phyloP scores from a whole-genome alignment of 164 flowering plant genomes.

The Kingdonia uniflora region DNA sequence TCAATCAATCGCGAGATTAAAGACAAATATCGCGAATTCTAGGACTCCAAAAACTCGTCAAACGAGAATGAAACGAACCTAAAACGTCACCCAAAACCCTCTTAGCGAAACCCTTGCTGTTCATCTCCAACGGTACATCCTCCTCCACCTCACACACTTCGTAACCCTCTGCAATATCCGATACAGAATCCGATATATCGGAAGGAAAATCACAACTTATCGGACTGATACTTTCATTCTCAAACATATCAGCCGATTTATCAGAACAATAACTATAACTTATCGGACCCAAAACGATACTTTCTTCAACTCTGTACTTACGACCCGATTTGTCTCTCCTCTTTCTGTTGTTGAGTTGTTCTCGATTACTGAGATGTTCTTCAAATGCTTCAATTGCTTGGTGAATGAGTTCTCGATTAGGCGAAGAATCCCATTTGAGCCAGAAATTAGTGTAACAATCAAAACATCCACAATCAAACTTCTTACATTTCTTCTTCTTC shows the following conservation, averaged over 20 bases:
- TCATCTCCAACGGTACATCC: conserved; percentile 1
- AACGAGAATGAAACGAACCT: conserved; percentile 67
- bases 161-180: background rate
- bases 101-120: conserved; percentile 49
- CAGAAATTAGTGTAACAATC: conserved; percentile 71
- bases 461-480: conserved; percentile 65
- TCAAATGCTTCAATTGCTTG: conserved; percentile 76
- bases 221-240: background rate
- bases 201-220: conserved; percentile 1
- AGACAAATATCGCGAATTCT: too few relatives aligned
- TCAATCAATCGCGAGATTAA: too few relatives aligned
- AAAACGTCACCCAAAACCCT: conserved; percentile 78
- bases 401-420: conserved; percentile 64
- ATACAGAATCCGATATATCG: background rate
- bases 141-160: background rate
- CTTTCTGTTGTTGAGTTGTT: conserved; percentile 19
- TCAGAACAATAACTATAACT: background rate
- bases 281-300: background rate
- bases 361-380: conserved; percentile 36
- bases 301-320: background rate
- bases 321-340: conserved; percentile 17
- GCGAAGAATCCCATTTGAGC: conserved; percentile 74
- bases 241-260: too few relatives aligned
- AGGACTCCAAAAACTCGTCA: conserved; percentile 78
- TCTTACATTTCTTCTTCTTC: conserved; percentile 27